Evolutionary conservation across 164 flowering plant genomes (phyloP), one percentile per base, ranked within the genome.

Genomic region (Magnolia officinalis): DNA sequence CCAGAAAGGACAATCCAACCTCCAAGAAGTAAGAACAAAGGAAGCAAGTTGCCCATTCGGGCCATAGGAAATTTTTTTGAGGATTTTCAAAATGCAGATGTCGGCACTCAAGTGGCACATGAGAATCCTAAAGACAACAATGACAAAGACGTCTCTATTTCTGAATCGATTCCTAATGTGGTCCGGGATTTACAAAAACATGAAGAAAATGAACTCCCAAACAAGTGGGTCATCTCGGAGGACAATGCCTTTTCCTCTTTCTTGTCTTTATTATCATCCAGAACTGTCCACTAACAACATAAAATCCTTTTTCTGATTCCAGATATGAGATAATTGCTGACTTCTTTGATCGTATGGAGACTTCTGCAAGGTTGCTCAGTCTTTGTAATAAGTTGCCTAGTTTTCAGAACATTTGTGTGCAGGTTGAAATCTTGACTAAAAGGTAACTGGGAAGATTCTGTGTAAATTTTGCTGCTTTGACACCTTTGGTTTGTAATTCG

Each of bases 291-390:
- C 79, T 81, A 75, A 71, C 29, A 67, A 66, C 55, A 20, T 16
- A 8, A 16, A 63, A 24, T n/a, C 26, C 64, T 59, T 31, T 76
- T 20, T 20, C 26, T 50, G 67, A 52, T 69, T 70, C 55, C 83
- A 88, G 90, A 70, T 85, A 83, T 81, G 77, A 70, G 77, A 76
- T 66, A 0, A 50, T 90, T 10, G 83, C 84, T 18, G 94, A 88
- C 69, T 73, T 89, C 58, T 89, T 91, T 80, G 82, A 85, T 79
- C 79, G 86, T 26, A 78, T 92, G 89, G 81, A 52, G 52, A 85
- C 83, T 76, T 89, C 97, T 20, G 31, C 89, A 85, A 88, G 89
- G 84, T 79, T 91, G 89, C 94, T 92, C 10, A 6, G 65, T 63
- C 77, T 91, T 59, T 76, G 80, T 1, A 87, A 88, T 65, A 87